These are phyloP conservation scores for Sinapis alba DNA, from an alignment of 441 rosid genomes.

Conservation along the genomic window DNA sequence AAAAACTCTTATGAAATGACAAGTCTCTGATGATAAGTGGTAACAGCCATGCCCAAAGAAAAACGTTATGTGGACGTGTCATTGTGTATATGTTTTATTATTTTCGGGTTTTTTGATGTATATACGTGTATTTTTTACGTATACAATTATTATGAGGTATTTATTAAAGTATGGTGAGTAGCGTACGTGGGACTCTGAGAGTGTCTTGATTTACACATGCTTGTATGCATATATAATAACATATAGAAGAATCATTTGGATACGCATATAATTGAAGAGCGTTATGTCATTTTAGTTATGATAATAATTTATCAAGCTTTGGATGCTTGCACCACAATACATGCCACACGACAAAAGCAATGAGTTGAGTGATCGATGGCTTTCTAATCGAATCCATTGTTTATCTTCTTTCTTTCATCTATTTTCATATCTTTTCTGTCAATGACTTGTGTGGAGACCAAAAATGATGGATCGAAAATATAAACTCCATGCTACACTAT, in stretches of 20 bases:
- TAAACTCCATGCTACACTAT: conserved; percentile 4
- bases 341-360: conserved; percentile 36
- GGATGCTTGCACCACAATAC: conserved; percentile 38
- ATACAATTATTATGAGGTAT: background rate
- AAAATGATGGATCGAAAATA: conserved; percentile 4
- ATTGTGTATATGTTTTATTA: background rate
- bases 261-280: conserved; percentile 16
- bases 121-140: background rate
- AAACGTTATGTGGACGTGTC: conserved; percentile 2
- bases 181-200: conserved; percentile 31
- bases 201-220: conserved; percentile 12
- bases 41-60: background rate
- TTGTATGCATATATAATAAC: conserved; percentile 5
- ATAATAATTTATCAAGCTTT: conserved; percentile 31
- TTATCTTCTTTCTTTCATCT: background rate
- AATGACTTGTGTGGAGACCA: background rate
- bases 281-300: conserved; percentile 29
- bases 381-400: conserved; percentile 14
- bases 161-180: conserved; percentile 19
- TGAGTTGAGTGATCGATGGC: conserved; percentile 37
- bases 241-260: conserved; percentile 6
- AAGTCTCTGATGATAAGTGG: background rate
- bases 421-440: background rate
- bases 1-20: background rate
- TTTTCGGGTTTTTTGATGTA: background rate